Percentiles rank a stretch among this genome's conserved stretches.
Evolutionary conservation across 441 rosid genomes (phyloP).

Genomic region (Manihot esculenta): DNA sequence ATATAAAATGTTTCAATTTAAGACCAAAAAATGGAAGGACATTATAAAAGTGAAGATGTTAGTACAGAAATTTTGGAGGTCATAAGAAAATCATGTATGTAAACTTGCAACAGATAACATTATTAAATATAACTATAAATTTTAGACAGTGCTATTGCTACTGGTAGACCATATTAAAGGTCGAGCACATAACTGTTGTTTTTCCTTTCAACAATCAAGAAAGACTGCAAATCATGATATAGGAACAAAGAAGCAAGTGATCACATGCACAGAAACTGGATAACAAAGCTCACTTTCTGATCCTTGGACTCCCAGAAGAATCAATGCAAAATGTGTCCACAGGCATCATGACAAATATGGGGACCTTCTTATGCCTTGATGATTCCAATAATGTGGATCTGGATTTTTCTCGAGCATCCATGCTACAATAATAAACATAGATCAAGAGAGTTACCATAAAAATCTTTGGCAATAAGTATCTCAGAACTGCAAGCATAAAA

Average conservation of each 20-base stretch:
- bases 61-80: neutral
- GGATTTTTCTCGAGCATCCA: slow-evolving; percentile 65
- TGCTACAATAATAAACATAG: slow-evolving; percentile 34
- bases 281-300: slow-evolving; percentile 41
- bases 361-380: slow-evolving; percentile 57
- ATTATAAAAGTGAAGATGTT: neutral
- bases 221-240: neutral
- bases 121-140: neutral
- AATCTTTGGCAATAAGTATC: neutral
- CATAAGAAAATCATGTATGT: neutral
- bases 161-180: neutral
- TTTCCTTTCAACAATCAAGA: neutral
- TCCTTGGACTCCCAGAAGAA: slow-evolving; percentile 50
- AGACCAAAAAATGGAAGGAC: neutral
- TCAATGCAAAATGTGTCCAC: slow-evolving; percentile 49
- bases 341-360: slow-evolving; percentile 61
- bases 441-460: slow-evolving; percentile 9
- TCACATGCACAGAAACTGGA: neutral
- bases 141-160: neutral
- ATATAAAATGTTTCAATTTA: slow-evolving; percentile 19
- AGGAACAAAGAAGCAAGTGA: neutral
- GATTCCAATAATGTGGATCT: slow-evolving; percentile 47
- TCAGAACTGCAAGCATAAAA: neutral
- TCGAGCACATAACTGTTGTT: neutral
- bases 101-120: neutral